Base-by-base conservation (phyloP, 306 rosid genomes). In the Lagenaria siceraria region DNA sequence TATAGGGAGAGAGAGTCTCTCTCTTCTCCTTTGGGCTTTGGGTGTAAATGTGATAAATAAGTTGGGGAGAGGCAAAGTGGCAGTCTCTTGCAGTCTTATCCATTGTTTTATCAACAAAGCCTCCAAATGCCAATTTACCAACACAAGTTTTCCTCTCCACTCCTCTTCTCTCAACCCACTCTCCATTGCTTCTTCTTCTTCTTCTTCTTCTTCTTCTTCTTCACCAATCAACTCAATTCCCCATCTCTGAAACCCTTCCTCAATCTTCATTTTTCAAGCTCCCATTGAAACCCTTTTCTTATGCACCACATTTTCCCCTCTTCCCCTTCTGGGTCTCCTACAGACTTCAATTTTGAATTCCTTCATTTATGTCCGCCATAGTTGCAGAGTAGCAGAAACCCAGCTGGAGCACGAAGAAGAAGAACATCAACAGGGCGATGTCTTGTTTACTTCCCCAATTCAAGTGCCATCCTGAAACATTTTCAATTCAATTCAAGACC, bases 361-460 rank as follows among this genome's bases (percentile, higher is more conserved):
- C 17, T 43, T 29, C 49, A 10, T 43, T 48, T 10, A 10, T 77
- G 52, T 62, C 22, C 52, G 36, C 74, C 33, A 29, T 43, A 43
- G 74, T 29, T 40, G 19, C 49, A 8, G n/a, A 61, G 22, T 42
- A 36, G 27, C 12, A 24, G 55, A 31, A 74, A 64, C 24, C 27
- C 60, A 64, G 64, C 14, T 24, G 79, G 63, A 38, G 31, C 0
- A n/a, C 52, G 74, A 66, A 66, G 52, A 77, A 22, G 36, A 75
- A 36, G 49, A 33, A 38, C 52, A 46, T 46, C 36, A 66, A 15
- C 36, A 40, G 59, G 78, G 80, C 81, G 79, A 91, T 91, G 97
- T 91, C 95, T 56, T 92, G 92, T 85, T 85, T 92, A 69, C 85
- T 90, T 84, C 93, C 97, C 0, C 96, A 88, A 78, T 88, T 92